Percentiles rank a stretch among this genome's conserved stretches.
phyloP scores from a whole-genome alignment of 805 yeast species.

The Kurtzmaniella cleridarum region DNA sequence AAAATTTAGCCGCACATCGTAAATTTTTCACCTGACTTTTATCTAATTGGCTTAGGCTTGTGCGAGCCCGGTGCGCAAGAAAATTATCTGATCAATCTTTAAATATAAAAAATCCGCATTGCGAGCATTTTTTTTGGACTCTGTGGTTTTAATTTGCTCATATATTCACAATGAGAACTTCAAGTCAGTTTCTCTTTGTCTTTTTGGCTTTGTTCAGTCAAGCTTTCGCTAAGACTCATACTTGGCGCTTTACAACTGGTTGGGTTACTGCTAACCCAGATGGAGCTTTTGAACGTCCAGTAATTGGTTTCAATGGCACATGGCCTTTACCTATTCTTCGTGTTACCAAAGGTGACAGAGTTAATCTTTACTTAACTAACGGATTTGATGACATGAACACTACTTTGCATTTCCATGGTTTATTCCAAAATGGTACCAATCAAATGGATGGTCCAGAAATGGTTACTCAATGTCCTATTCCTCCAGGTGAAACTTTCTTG shows the following conservation, averaged over 20 bases:
- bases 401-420: slow-evolving; percentile 88
- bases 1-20: too few species aligned
- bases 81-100: slow-evolving; percentile 4
- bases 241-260: slow-evolving; percentile 59
- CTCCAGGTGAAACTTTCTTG: slow-evolving; percentile 65
- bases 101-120: background rate
- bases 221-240: slow-evolving; percentile 46
- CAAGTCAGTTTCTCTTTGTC: slow-evolving; percentile 5
- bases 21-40: background rate
- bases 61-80: slow-evolving; percentile 3
- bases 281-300: slow-evolving; percentile 48
- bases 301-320: slow-evolving; percentile 62
- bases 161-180: background rate
- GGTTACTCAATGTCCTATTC: slow-evolving; percentile 87
- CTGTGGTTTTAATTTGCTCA: slow-evolving; percentile 3
- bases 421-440: slow-evolving; percentile 70
- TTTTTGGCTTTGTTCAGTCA: slow-evolving; percentile 7
- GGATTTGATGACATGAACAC: slow-evolving; percentile 67
- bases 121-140: too few species aligned
- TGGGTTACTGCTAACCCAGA: slow-evolving; percentile 70
- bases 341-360: slow-evolving; percentile 74
- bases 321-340: slow-evolving; percentile 89
- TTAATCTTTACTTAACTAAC: slow-evolving; percentile 68
- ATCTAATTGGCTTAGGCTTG: slow-evolving; percentile 2
- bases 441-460: slow-evolving; percentile 90